Conservation (phyloP, 768 basidiomycete species). For the Mycena vulgaris region DNA sequence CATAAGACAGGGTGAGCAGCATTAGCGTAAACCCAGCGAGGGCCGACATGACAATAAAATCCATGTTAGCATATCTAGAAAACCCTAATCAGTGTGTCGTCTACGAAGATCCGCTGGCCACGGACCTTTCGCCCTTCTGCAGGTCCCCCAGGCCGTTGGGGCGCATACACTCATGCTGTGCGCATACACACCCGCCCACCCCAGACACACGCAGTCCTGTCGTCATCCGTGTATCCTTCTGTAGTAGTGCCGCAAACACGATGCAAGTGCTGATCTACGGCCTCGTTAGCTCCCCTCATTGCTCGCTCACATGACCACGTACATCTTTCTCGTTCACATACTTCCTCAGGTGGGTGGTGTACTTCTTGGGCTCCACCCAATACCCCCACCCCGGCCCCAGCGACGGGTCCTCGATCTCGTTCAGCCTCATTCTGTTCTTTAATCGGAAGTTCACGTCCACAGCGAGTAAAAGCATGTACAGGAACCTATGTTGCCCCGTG, state of each 20-base stretch:
- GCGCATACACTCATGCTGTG: slow-evolving; percentile 35
- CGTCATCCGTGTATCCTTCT: slow-evolving; percentile 28
- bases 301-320: background rate
- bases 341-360: slow-evolving; percentile 14
- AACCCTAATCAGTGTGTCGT: background rate
- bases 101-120: background rate
- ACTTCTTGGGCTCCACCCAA: slow-evolving; percentile 1
- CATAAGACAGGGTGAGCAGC: background rate
- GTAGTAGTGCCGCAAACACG: slow-evolving; percentile 13
- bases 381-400: slow-evolving; percentile 29
- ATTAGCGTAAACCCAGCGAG: background rate
- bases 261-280: slow-evolving; percentile 34
- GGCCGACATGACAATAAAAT: background rate
- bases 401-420: slow-evolving; percentile 24
- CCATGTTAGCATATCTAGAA: slow-evolving; percentile 35
- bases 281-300: background rate
- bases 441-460: slow-evolving; percentile 47
- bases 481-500: no score
- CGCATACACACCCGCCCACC: slow-evolving; percentile 32
- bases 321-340: slow-evolving; percentile 9
- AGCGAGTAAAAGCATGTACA: slow-evolving; percentile 40
- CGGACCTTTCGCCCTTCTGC: slow-evolving; percentile 44
- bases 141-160: slow-evolving; percentile 32
- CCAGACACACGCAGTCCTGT: slow-evolving; percentile 29
- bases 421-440: slow-evolving; percentile 34